Conservation (phyloP, 345 rosid genomes). For the Salix caprea region DNA sequence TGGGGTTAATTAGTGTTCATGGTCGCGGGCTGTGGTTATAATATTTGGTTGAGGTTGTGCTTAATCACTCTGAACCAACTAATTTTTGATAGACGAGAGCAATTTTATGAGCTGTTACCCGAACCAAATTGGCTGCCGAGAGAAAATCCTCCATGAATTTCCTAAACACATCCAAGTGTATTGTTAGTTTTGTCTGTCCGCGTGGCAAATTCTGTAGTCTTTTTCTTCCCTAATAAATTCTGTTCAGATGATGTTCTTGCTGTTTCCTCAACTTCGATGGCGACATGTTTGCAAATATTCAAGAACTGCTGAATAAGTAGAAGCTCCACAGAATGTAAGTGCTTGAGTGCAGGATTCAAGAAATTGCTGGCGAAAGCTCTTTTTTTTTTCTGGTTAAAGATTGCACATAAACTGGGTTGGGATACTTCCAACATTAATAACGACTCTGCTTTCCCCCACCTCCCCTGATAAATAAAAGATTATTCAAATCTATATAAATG, state of each 20-base stretch:
- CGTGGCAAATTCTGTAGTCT: background rate
- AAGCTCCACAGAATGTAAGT: background rate
- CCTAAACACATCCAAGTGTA: background rate
- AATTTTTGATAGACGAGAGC: slow-evolving; percentile 9
- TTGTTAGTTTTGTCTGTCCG: background rate
- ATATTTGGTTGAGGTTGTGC: slow-evolving; percentile 8
- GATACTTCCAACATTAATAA: too few relatives aligned
- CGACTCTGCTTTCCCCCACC: too few relatives aligned
- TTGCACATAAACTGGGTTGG: background rate
- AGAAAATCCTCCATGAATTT: background rate
- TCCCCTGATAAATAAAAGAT: too few relatives aligned
- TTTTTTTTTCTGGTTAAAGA: background rate
- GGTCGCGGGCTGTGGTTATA: slow-evolving; percentile 2
- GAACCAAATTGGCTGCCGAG: background rate
- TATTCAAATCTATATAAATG: too few relatives aligned
- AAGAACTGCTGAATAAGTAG: background rate
- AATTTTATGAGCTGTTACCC: slow-evolving; percentile 17
- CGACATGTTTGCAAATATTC: background rate
- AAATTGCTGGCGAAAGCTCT: background rate
- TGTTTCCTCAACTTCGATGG: background rate
- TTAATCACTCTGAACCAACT: slow-evolving; percentile 13
- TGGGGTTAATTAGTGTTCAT: background rate
- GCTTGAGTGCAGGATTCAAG: background rate
- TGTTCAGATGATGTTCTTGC: background rate
- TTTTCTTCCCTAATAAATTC: background rate